These are phyloP conservation scores for Metahyphopichia silvanorum DNA, from an alignment of 805 yeast species.

Conservation along the genomic window DNA sequence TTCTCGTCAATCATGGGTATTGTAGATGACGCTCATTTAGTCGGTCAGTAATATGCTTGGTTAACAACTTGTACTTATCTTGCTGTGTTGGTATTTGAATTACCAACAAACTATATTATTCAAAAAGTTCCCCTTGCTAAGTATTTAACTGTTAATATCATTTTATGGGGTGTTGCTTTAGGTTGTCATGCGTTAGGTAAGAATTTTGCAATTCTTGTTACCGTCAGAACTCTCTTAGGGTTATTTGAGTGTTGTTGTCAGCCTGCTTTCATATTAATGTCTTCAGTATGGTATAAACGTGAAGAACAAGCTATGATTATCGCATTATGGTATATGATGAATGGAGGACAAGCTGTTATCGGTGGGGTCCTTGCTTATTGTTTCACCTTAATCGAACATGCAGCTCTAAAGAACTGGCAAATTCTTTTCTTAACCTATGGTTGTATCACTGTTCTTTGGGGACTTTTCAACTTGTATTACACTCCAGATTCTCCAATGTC, in stretches of 20 bases:
- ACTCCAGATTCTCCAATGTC: slow-evolving; percentile 23
- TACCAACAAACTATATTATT: slow-evolving; percentile 18
- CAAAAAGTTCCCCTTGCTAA: slow-evolving; percentile 18
- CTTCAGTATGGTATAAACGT: slow-evolving; percentile 28
- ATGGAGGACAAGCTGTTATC: slow-evolving; percentile 23
- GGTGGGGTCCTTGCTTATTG: slow-evolving; percentile 19
- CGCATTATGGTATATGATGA: slow-evolving; percentile 23
- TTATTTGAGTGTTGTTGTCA: slow-evolving; percentile 32
- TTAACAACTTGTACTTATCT: slow-evolving; percentile 12
- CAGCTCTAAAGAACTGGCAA: slow-evolving; percentile 22
- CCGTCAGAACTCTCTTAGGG: slow-evolving; percentile 33
- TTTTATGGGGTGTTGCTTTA: slow-evolving; percentile 19
- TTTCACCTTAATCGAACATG: slow-evolving; percentile 30
- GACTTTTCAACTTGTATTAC: slow-evolving; percentile 12
- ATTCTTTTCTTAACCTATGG: slow-evolving; percentile 18
- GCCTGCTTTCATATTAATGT: slow-evolving; percentile 32
- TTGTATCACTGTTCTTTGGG: slow-evolving; percentile 16
- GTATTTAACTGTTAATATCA: slow-evolving; percentile 13
- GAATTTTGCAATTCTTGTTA: slow-evolving; percentile 30
- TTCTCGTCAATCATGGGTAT: slow-evolving; percentile 21
- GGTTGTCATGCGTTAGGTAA: slow-evolving; percentile 27
- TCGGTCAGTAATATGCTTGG: slow-evolving; percentile 22
- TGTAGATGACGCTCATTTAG: slow-evolving; percentile 17
- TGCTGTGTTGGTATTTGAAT: slow-evolving; percentile 22
- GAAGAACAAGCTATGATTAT: slow-evolving; percentile 30